phyloP scores from a whole-genome alignment of 75 land plant species.

The Cryptomeria japonica region DNA sequence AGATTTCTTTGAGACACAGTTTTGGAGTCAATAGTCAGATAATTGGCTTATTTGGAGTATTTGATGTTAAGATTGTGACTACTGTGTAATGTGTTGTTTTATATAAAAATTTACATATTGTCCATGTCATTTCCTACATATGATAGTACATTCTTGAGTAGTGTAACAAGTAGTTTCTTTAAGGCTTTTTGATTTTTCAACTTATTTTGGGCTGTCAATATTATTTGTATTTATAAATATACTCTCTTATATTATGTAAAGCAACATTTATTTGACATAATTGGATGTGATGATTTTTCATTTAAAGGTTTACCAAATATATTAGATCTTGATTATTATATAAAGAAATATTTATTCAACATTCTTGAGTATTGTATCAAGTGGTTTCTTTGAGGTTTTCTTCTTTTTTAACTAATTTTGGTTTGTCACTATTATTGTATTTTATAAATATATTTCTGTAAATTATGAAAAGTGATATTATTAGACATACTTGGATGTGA shows the following conservation, averaged over 20 bases:
- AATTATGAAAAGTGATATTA: neutral
- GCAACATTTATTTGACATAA: neutral
- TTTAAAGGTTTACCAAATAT: too few relatives aligned
- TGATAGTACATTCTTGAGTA: neutral
- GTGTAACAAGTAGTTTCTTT: neutral
- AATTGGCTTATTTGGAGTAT: conserved; percentile 93
- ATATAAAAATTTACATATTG: neutral
- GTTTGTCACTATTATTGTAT: neutral
- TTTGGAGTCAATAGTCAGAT: conserved; percentile 73
- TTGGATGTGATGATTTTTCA: neutral
- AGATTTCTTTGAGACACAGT: conserved; percentile 77
- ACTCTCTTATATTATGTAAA: neutral
- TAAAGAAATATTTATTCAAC: neutral
- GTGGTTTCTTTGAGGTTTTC: too few relatives aligned
- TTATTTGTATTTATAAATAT: neutral
- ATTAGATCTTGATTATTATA: neutral
- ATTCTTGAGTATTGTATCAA: neutral
- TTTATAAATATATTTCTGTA: neutral
- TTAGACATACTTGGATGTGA: neutral
- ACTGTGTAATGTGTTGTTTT: neutral
- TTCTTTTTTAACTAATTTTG: too few relatives aligned
- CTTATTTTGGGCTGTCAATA: too few relatives aligned
- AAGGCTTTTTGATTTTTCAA: too few relatives aligned
- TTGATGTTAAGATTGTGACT: conserved; percentile 63
- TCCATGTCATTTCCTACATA: neutral